Base-by-base conservation (phyloP, 2,329 filamentous ascomycete genomes). In the Cryphonectria carpinicola region DNA sequence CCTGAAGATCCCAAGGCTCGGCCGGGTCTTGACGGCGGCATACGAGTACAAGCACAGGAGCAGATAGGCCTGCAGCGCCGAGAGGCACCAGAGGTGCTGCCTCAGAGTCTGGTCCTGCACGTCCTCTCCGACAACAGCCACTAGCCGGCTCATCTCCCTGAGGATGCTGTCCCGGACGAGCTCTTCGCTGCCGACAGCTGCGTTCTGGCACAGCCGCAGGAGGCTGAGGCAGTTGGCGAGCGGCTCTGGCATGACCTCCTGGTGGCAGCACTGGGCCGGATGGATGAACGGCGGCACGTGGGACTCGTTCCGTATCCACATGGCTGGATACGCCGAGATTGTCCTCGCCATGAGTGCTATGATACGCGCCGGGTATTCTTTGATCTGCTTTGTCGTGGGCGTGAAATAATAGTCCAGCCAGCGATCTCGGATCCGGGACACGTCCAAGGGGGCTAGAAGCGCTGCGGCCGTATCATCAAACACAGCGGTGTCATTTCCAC, bases 21-120 rank as follows among this genome's bases (percentile, higher is more conserved):
- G 46, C 13, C 75, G 74, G 1, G 80, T 73, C 0, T 76, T 76
- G 67, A 86, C 87, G 73, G 85, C 41, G 43, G 19, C 17, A 35
- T 65, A 87, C 3, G 85, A 65, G 2, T 84, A 78, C 75, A 88
- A 81, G 2, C 81, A 76, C 71, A 87, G 87, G n/a, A 88, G 80
- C 3, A 89, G 77, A 74, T 86, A 87, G 0, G 86, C 84, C 72
- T 89, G 87, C 54, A 87, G 86, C 1, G 82, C 78, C 0, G 81
- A 80, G 0, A 88, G 80, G 0, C 81, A 76, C 7, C 77, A 74
- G 10, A 76, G 35, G 3, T 79, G 76, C 61, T 80, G 77, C 41
- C 76, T 17, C 13, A 69, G 78, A 0, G 68, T 72, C 0, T 64
- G 62, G 13, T 75, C 75, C 5, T 75, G 72, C 43, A 77, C 77